phyloP scores from a whole-genome alignment of 441 rosid genomes.

The Geranium incanum region DNA sequence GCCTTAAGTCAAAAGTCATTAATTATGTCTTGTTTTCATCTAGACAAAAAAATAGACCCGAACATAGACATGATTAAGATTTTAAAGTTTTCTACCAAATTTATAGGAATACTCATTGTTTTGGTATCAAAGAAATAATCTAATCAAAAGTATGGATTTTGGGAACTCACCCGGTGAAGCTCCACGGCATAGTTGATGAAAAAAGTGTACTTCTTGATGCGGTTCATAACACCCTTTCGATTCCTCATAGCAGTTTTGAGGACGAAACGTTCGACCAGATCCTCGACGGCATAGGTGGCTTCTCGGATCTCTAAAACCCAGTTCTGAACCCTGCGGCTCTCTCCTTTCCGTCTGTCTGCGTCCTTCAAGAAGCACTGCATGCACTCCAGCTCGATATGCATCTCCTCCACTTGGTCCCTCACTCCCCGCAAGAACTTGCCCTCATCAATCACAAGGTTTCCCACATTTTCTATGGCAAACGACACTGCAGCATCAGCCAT shows the following conservation, averaged over 20 bases:
- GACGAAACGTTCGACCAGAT: constrained; percentile 21
- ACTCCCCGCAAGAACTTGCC: constrained; percentile 19
- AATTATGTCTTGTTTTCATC: too few relatives aligned
- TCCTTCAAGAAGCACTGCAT: constrained; percentile 9
- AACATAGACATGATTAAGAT: too few relatives aligned
- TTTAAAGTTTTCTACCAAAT: too few relatives aligned
- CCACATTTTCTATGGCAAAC: constrained; percentile 28
- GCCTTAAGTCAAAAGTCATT: too few relatives aligned
- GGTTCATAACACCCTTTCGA: constrained; percentile 7
- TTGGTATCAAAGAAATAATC: too few relatives aligned
- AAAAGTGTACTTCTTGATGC: constrained; percentile 8
- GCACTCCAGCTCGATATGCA: neutral
- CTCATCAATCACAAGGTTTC: constrained; percentile 23
- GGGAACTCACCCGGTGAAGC: constrained; percentile 9
- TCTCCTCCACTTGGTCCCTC: constrained; percentile 11
- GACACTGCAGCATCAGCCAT: constrained; percentile 30
- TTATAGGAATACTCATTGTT: too few relatives aligned
- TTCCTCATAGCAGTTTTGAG: constrained; percentile 16
- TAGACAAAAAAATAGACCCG: too few relatives aligned
- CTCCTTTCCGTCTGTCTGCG: constrained; percentile 27
- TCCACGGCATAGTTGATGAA: constrained; percentile 1
- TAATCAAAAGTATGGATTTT: too few relatives aligned
- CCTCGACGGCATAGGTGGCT: constrained; percentile 32
- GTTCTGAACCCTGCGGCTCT: constrained; percentile 16
- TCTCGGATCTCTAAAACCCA: constrained; percentile 29